phyloP scores from a whole-genome alignment of 345 rosid genomes.

The Populus davidiana region DNA sequence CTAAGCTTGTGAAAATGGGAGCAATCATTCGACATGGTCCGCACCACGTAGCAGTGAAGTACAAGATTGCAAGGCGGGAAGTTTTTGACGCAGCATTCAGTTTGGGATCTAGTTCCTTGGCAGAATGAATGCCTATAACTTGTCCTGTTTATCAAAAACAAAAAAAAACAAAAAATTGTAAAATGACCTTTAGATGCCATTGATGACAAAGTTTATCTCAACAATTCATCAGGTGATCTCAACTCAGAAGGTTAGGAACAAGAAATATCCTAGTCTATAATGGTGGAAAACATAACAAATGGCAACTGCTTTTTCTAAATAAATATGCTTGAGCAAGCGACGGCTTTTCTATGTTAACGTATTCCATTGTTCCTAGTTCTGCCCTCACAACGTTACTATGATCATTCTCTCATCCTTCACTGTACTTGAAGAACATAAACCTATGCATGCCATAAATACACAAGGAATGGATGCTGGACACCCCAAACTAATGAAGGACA shows the following conservation, averaged over 20 bases:
- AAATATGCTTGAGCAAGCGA: neutral
- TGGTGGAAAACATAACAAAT: neutral
- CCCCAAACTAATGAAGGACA: neutral
- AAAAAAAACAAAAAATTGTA: neutral
- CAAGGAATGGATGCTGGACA: neutral
- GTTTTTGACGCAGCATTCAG: slow-evolving; percentile 60
- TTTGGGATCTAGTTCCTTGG: slow-evolving; percentile 62
- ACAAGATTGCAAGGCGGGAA: slow-evolving; percentile 68
- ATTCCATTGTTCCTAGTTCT: neutral
- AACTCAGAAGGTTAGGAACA: neutral
- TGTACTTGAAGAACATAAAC: neutral
- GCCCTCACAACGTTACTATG: neutral
- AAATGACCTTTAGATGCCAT: neutral
- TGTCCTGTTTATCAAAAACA: slow-evolving; percentile 44
- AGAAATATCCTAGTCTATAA: neutral
- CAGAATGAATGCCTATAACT: slow-evolving; percentile 65
- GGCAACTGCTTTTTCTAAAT: neutral
- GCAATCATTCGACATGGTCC: slow-evolving; percentile 89
- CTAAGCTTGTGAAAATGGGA: slow-evolving; percentile 68
- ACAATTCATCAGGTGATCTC: neutral
- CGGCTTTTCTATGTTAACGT: neutral
- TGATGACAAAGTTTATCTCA: neutral
- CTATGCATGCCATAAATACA: neutral
- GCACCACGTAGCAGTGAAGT: slow-evolving; percentile 95
- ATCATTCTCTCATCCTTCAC: neutral